A percentile compares a stretch with the other conserved stretches of the same genome.
Conservation (phyloP, 805 yeast genomes). For the Priceomyces melissophilus region DNA sequence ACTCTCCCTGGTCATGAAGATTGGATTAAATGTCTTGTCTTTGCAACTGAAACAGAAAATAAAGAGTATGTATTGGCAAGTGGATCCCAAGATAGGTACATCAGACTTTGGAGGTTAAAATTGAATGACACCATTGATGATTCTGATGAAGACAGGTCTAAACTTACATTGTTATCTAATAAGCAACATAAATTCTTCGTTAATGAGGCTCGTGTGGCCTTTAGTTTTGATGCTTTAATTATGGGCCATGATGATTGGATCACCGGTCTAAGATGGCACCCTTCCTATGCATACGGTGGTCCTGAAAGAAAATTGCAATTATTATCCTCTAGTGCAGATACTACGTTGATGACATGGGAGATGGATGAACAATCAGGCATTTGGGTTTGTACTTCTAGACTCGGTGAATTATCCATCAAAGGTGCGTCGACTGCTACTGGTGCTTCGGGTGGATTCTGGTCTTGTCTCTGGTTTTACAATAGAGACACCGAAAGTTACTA, state of each 20-base stretch:
- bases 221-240: constrained; percentile 85
- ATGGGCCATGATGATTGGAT: constrained; percentile 99
- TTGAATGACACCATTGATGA: constrained; percentile 54
- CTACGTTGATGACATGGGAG: constrained; percentile 91
- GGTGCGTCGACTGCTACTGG: constrained; percentile 99
- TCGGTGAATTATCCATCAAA: constrained; percentile 91
- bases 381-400: constrained; percentile 77
- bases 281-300: constrained; percentile 18
- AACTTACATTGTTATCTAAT: constrained; percentile 58
- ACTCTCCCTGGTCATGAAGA: constrained; percentile 88
- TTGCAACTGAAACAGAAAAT: constrained; percentile 45
- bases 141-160: constrained; percentile 51
- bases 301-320: constrained; percentile 46
- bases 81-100: constrained; percentile 91
- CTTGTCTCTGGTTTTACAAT: constrained; percentile 61
- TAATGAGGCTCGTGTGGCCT: constrained; percentile 42
- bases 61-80: constrained; percentile 70
- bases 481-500: constrained; percentile 27
- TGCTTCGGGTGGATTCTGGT: constrained; percentile 69
- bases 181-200: constrained; percentile 63
- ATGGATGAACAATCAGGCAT: constrained; percentile 84
- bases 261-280: constrained; percentile 79
- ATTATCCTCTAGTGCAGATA: constrained; percentile 87
- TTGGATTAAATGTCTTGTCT: constrained; percentile 80
- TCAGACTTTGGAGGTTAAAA: constrained; percentile 80